Base-by-base conservation (phyloP, 345 rosid genomes). In the Heritiera fomes region DNA sequence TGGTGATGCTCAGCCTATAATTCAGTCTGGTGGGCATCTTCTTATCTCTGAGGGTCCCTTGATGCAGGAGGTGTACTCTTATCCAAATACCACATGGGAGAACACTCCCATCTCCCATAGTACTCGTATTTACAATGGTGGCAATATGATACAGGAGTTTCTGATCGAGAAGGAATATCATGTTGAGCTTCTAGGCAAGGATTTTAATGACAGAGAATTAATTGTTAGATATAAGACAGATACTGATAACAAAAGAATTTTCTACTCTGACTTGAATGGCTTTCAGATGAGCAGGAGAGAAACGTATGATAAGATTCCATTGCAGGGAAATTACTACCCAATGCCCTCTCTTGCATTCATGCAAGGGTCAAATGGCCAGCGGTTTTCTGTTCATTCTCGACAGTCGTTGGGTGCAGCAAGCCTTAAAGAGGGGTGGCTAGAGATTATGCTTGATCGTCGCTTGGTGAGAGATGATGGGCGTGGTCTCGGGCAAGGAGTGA, bases 271-370 rank as follows among this genome's bases (percentile, higher is more conserved):
- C 84, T 87, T 96, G 75, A 96, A 96, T 87, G 99, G 98, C 71
- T 96, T 96, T 83, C 99, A 94, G 89, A 90, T 92, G 99, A 92
- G 98, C 80, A 86, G 99, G 80, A 90, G 99, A 82, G 97, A 96
- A 86, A 90, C 94, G 47, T 96, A 94, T 77, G 87, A 90, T 81
- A 96, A 96, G 93, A 94, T 96, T 80, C 99, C 99, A 0, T 84
- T 96, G 84, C 98, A 94, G 86, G 99, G 99, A 76, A 96, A 94
- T 83, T 94, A 92, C 86, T 96, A 96, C 83, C 99, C 99, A 1
- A 96, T 96, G 97, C 98, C 99, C 49, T 87, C 98, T 46, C 94
- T 94, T 2, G 94, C 98, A 38, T 96, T 94, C 86, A 82, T 96
- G 78, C 98, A 91, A 83, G 98, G 98, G 76, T 87, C 95, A 45